Evolutionary conservation across 2,329 filamentous ascomycete genomes (phyloP).

Genomic region (Rachicladosporium sp.): DNA sequence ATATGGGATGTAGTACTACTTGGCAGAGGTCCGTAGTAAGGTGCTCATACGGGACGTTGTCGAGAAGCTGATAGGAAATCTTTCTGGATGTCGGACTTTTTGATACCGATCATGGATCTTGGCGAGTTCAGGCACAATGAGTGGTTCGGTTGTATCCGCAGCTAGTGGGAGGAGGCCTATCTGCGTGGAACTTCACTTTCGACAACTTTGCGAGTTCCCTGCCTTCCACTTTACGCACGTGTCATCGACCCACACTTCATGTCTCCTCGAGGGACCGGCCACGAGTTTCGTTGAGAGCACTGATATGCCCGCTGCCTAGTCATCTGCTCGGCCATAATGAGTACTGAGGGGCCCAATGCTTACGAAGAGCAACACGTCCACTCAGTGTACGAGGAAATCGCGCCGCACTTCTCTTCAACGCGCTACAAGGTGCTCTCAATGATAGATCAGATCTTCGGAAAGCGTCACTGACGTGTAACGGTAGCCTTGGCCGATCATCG

Average conservation of each 20-base stretch:
- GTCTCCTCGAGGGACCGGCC: not conserved
- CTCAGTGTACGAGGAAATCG: conserved; percentile 78
- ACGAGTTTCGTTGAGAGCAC: not conserved
- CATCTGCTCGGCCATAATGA: conserved; percentile 28
- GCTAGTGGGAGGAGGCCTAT: not conserved
- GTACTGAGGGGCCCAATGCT: no score
- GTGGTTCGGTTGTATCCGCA: no score
- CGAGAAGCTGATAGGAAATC: no score
- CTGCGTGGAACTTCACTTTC: not conserved
- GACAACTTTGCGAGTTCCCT: not conserved
- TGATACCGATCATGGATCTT: no score
- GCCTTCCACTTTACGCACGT: not conserved
- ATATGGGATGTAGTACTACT: no score
- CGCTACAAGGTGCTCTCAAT: conserved; percentile 47
- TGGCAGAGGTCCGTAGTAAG: no score
- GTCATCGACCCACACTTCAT: not conserved
- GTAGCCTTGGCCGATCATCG: conserved; percentile 83
- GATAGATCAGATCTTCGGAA: conserved; percentile 7
- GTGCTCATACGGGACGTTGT: no score
- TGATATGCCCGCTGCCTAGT: no score
- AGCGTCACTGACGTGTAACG: not conserved
- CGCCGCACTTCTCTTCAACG: conserved; percentile 71
- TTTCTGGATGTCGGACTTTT: no score
- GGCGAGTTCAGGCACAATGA: no score
- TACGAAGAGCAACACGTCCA: conserved; percentile 89